Conservation (phyloP, 2,329 filamentous ascomycete species). For the Berkeleyomyces basicola region DNA sequence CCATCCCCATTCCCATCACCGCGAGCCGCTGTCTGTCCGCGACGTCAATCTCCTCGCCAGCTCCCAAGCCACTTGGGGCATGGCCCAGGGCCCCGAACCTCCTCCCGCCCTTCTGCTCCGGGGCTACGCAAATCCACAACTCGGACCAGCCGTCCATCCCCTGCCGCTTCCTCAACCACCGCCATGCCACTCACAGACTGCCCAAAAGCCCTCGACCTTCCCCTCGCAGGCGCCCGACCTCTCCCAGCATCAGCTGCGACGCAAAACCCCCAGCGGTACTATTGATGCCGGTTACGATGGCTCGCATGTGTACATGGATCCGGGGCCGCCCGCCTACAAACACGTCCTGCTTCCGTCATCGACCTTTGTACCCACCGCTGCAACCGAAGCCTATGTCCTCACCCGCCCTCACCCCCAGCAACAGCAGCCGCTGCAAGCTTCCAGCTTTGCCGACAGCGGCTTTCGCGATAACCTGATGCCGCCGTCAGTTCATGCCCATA, state of each 20-base stretch:
- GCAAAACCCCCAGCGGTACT: conserved; percentile 91
- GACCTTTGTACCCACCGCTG: neutral
- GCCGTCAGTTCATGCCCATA: neutral
- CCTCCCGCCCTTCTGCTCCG: neutral
- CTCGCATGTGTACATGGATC: conserved; percentile 53
- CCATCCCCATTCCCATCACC: neutral
- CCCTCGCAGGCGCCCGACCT: neutral
- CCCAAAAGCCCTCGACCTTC: neutral
- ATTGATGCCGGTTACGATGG: conserved; percentile 85
- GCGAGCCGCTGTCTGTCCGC: too few relatives aligned
- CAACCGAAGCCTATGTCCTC: neutral
- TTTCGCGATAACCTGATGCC: neutral
- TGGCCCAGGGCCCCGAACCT: neutral
- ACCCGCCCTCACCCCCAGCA: neutral
- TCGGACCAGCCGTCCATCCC: neutral
- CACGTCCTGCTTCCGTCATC: conserved; percentile 58
- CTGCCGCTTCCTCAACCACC: neutral
- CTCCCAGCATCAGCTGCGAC: conserved; percentile 48
- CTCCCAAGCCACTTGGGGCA: neutral
- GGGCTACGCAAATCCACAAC: neutral
- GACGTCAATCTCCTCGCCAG: neutral
- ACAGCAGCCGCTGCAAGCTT: neutral
- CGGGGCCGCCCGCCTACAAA: conserved; percentile 62
- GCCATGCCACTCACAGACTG: neutral
- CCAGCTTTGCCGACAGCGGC: neutral